Conservation (phyloP, 768 basidiomycete genomes). For the Boletellus ananas region DNA sequence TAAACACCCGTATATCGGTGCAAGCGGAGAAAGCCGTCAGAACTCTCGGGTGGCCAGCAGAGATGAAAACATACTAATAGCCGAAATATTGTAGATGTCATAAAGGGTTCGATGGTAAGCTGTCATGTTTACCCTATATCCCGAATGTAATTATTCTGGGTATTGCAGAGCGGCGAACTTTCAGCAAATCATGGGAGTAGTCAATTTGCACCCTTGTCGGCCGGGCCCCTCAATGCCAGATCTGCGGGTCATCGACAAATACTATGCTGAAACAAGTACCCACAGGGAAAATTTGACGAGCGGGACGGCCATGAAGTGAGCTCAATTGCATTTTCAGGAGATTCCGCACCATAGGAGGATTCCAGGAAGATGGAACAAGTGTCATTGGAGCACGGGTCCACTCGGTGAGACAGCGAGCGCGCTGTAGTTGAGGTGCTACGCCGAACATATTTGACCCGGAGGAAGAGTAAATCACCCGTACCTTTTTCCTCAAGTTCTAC, state of each 20-base stretch:
- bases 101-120: constrained; percentile 71
- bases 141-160: not conserved
- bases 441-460: not conserved
- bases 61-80: constrained; percentile 61
- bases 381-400: constrained; percentile 57
- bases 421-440: not conserved
- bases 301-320: constrained; percentile 59
- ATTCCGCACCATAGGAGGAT: constrained; percentile 61
- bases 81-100: constrained; percentile 46
- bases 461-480: constrained; percentile 6
- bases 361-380: constrained; percentile 55
- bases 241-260: constrained; percentile 38
- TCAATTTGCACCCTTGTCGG: constrained; percentile 63
- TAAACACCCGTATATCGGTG: constrained; percentile 66
- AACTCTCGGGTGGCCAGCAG: constrained; percentile 35
- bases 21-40: constrained; percentile 55
- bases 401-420: constrained; percentile 3
- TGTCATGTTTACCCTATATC: constrained; percentile 29
- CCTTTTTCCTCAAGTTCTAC: constrained; percentile 47
- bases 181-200: constrained; percentile 45
- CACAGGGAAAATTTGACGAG: constrained; percentile 44
- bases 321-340: constrained; percentile 46
- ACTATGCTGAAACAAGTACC: constrained; percentile 40
- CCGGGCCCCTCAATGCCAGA: constrained; percentile 44
- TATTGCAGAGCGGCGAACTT: constrained; percentile 47